Evolutionary conservation across 208 protist genomes (phyloP), one percentile per base, ranked within the genome.

Genomic region (Crithidia brevicula): DNA sequence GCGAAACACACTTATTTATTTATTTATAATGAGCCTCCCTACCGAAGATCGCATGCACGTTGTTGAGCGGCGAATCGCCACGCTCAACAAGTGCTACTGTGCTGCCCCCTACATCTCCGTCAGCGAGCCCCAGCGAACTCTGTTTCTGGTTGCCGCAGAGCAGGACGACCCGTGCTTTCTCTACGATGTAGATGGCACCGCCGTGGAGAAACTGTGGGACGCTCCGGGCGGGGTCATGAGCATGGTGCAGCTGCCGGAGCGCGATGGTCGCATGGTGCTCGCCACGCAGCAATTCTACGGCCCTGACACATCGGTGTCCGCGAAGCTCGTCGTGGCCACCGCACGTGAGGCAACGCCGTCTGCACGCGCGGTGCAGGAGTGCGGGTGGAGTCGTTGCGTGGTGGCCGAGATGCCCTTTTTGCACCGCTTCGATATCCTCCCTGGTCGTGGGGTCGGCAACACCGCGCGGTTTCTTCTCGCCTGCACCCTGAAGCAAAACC

Each of bases 61-160:
- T 18, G 33, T 27, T 6, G 52, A 58, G 33, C 52, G 52, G 7
- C 33, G 33, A 15, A 58, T 58, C 52, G 33, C 52, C 2, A 36
- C 36, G 20, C n/a, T 57, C 46, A 58, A 58, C 52, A 58, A 58
- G 27, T 58, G 52, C n/a, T 58, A 58, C 52, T 58, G 52, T n/a
- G 52, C 43, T 3, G 33, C 52, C 9, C 33, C 52, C 9, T 58
- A 43, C 52, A 20, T 58, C 2, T 58, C 52, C 5, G 18, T 2
- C 2, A 7, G 27, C 6, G 31, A 58, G n/a, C 31, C 52, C 6
- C 28, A 43, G 4, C 31, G 33, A 2, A 8, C 52, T 3, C 25
- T 58, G 28, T 58, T 58, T 27, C n/a, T 58, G 6, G 52, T 58
- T 18, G 52, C 52, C 7, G 28, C 52, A 20, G 52, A 58, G 33